Evolutionary conservation across 306 rosid genomes (phyloP).

Genomic region (Pyrus bretschneideri): DNA sequence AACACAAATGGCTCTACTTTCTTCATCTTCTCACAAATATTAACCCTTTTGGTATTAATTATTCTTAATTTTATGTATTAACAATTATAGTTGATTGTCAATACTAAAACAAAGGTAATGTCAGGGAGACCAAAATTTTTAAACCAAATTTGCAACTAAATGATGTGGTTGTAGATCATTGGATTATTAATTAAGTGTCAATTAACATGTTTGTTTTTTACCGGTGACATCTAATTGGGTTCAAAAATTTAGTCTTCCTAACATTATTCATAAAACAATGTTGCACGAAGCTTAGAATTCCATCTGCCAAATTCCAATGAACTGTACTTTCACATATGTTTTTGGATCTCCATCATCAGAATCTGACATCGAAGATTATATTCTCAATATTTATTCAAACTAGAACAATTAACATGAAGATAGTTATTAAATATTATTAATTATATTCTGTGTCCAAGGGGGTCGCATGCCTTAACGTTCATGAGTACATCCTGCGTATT

Average conservation of each 20-base stretch:
- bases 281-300: neutral
- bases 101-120: neutral
- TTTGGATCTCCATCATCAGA: neutral
- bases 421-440: neutral
- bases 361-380: neutral
- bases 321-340: neutral
- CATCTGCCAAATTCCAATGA: neutral
- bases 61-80: neutral
- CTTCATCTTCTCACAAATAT: neutral
- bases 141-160: too few species aligned
- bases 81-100: neutral
- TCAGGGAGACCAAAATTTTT: too few species aligned
- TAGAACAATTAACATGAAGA: neutral
- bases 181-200: too few species aligned
- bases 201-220: too few species aligned
- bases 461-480: neutral
- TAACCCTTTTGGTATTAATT: neutral
- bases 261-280: neutral
- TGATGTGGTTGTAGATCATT: too few species aligned
- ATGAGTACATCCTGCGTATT: neutral
- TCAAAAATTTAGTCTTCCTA: too few species aligned
- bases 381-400: neutral
- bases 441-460: neutral
- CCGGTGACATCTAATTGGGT: fast-evolving
- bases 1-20: neutral